Conservation (phyloP, 441 rosid species). For the Cnidoscolus chayamansa region DNA sequence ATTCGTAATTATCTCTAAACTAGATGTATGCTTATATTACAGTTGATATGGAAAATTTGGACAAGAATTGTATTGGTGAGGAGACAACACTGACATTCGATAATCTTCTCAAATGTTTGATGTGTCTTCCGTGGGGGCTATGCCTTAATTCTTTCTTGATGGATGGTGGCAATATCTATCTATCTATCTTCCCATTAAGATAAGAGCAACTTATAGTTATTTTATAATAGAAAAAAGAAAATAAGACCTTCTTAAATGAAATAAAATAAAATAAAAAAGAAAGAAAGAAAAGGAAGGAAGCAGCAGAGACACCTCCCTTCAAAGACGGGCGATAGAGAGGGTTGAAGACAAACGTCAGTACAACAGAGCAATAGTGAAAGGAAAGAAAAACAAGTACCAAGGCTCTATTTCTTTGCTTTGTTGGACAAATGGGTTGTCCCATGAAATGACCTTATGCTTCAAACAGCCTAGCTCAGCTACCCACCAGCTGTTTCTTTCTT, state of each 20-base stretch:
- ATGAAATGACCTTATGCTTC: constrained; percentile 41
- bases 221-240: background rate
- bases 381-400: constrained; percentile 22
- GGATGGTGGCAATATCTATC: no score
- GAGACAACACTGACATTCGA: constrained; percentile 5
- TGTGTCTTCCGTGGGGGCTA: constrained; percentile 11
- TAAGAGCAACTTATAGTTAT: no score
- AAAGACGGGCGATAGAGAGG: constrained; percentile 24
- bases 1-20: no score
- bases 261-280: background rate
- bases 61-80: background rate
- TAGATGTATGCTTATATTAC: no score
- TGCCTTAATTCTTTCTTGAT: background rate
- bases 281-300: background rate
- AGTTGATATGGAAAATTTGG: background rate
- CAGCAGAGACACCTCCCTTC: constrained; percentile 27
- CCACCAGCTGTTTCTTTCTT: constrained; percentile 21
- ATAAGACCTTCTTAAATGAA: background rate
- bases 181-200: no score
- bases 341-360: constrained; percentile 27
- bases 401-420: constrained; percentile 20
- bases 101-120: background rate
- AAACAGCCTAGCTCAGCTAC: background rate
- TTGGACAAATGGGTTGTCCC: constrained; percentile 43
- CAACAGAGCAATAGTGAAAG: background rate